These are phyloP conservation scores for Triticum dicoccoides DNA, from an alignment of 176 grass and related monocot species.

Conservation along the genomic window DNA sequence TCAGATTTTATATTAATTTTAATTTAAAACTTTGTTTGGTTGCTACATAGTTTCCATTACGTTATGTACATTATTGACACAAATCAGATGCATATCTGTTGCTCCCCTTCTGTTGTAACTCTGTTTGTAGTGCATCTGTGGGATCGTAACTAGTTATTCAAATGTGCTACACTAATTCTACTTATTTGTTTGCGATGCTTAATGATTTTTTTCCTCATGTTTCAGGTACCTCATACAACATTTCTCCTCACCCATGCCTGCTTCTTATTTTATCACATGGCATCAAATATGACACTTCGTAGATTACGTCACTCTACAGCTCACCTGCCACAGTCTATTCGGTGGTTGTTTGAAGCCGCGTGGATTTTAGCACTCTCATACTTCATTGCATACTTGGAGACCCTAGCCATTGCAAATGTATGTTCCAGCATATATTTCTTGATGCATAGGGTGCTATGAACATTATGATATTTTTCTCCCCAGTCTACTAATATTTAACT, in stretches of 20 bases:
- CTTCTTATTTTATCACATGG: conserved; percentile 91
- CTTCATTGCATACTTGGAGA: conserved; percentile 94
- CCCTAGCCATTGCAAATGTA: conserved; percentile 97
- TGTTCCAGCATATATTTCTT: conserved; percentile 30
- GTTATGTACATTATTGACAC: neutral
- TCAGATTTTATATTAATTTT: neutral
- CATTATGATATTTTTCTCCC: neutral
- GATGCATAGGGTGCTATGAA: neutral
- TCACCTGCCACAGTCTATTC: conserved; percentile 58
- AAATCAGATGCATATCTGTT: neutral
- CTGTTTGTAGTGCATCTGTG: neutral
- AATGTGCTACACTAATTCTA: neutral
- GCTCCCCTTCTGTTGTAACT: neutral
- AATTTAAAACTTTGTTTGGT: neutral
- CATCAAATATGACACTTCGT: conserved; percentile 88
- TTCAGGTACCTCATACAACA: conserved; percentile 88
- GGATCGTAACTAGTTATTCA: neutral
- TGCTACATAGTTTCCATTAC: neutral
- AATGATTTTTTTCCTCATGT: conserved; percentile 25
- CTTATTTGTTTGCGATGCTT: neutral
- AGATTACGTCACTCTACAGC: conserved; percentile 63
- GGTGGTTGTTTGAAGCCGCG: conserved; percentile 57
- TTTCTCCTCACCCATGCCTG: conserved; percentile 87
- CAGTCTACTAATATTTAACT: neutral
- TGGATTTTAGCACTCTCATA: conserved; percentile 89